Conservation (phyloP, 495 filamentous ascomycete species). For the Aspergillus haitiensis region DNA sequence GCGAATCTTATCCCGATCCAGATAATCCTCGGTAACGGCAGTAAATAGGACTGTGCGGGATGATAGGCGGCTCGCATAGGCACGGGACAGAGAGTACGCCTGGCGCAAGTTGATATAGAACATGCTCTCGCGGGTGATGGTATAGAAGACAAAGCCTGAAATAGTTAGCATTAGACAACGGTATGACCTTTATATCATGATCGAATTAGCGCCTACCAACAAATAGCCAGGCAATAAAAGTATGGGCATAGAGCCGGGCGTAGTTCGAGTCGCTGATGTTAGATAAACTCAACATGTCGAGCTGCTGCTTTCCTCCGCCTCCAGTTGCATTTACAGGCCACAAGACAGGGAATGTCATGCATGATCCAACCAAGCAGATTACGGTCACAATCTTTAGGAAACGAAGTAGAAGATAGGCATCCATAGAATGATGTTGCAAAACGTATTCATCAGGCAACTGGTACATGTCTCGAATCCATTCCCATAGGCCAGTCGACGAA, state of each 20-base stretch:
- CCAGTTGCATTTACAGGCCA: conserved; percentile 86
- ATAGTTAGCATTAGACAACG: neutral
- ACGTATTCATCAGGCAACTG: conserved; percentile 80
- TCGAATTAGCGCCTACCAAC: conserved; percentile 45
- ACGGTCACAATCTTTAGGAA: conserved; percentile 72
- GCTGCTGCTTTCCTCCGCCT: conserved; percentile 56
- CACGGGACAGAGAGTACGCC: conserved; percentile 85
- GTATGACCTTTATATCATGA: conserved; percentile 12
- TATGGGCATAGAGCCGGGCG: conserved; percentile 76
- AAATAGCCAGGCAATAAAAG: conserved; percentile 71
- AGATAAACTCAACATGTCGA: conserved; percentile 76
- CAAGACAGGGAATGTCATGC: conserved; percentile 80
- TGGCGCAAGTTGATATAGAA: conserved; percentile 96
- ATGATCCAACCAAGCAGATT: conserved; percentile 77
- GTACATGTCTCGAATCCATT: conserved; percentile 77
- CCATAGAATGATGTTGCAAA: conserved; percentile 85
- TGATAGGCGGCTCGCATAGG: conserved; percentile 86
- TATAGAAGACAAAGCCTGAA: conserved; percentile 75
- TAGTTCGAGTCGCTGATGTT: conserved; percentile 59
- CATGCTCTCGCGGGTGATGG: conserved; percentile 87
- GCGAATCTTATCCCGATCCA: conserved; percentile 70
- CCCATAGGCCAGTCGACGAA: conserved; percentile 67
- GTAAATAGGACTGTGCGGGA: conserved; percentile 92
- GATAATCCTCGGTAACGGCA: conserved; percentile 74
- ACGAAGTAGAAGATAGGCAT: conserved; percentile 83